Percentiles rank a stretch among this genome's conserved stretches.
Evolutionary conservation across 2,329 filamentous ascomycete genomes (phyloP).

Genomic region (Beauveria sp.): DNA sequence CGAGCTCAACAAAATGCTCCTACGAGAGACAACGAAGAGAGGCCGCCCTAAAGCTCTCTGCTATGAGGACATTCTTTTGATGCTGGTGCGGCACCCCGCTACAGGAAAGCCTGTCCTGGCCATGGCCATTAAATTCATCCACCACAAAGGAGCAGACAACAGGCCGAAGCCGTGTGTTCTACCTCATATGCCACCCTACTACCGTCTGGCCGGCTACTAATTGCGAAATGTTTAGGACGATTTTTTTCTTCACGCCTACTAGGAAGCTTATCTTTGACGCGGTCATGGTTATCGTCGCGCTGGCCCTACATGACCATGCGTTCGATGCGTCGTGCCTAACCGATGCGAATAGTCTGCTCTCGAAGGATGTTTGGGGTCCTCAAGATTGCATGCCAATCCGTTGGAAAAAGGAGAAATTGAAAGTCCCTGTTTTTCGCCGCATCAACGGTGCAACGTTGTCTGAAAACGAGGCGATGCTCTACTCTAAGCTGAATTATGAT

Average conservation of each 20-base stretch:
- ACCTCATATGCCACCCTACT: too few relatives aligned
- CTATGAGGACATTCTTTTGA: slow-evolving; percentile 25
- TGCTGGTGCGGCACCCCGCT: slow-evolving; percentile 20
- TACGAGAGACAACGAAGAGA: slow-evolving; percentile 16
- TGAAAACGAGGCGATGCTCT: too few relatives aligned
- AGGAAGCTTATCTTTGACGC: slow-evolving; percentile 21
- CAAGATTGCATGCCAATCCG: too few relatives aligned
- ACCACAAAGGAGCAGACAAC: too few relatives aligned
- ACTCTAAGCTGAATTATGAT: too few relatives aligned
- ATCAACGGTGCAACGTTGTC: too few relatives aligned
- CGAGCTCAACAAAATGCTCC: slow-evolving; percentile 18
- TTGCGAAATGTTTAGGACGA: slow-evolving; percentile 17
- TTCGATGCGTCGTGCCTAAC: slow-evolving; percentile 20
- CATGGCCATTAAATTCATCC: too few relatives aligned
- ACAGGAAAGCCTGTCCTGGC: slow-evolving; percentile 8
- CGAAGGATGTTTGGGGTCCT: slow-evolving; percentile 13
- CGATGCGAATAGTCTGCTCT: slow-evolving; percentile 14
- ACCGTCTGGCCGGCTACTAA: slow-evolving; percentile 1
- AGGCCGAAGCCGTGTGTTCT: too few relatives aligned
- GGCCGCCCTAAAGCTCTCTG: slow-evolving; percentile 22
- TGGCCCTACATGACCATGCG: slow-evolving; percentile 19
- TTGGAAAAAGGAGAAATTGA: too few relatives aligned
- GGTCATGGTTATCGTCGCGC: slow-evolving; percentile 19
- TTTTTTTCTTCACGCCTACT: slow-evolving; percentile 22
- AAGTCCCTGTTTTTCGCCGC: too few relatives aligned